phyloP scores from a whole-genome alignment of 2,329 filamentous ascomycete species.

The Fusarium sambucinum region DNA sequence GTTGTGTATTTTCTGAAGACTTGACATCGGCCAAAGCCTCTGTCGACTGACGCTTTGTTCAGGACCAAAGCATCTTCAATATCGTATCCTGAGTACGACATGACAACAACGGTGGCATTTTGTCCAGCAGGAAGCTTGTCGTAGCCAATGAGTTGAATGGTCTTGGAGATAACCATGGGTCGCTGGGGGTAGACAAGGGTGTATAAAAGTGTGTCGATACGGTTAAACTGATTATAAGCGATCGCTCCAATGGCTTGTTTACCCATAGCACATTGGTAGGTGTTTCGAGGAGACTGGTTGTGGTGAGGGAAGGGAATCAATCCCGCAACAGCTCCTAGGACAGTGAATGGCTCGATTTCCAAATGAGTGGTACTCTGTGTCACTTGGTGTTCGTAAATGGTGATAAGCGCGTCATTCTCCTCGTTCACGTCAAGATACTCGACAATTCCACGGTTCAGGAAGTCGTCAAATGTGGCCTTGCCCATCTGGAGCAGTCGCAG shows the following conservation, averaged over 20 bases:
- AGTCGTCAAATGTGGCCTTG: constrained; percentile 92
- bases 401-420: constrained; percentile 95
- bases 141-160: constrained; percentile 96
- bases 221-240: constrained; percentile 96
- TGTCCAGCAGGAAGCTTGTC: constrained; percentile 97
- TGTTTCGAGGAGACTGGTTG: constrained; percentile 98
- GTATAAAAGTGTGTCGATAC: constrained; percentile 95
- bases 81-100: constrained; percentile 99
- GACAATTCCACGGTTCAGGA: constrained; percentile 87
- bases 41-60: constrained; percentile 95
- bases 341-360: constrained; percentile 97
- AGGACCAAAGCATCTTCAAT: constrained; percentile 97
- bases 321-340: constrained; percentile 93
- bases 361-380: constrained; percentile 88
- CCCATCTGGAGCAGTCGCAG: constrained; percentile 85
- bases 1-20: constrained; percentile 96
- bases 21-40: constrained; percentile 95
- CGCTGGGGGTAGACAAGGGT: constrained; percentile 98
- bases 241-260: constrained; percentile 99
- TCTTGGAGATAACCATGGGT: constrained; percentile 96
- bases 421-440: constrained; percentile 99
- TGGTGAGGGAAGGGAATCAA: constrained; percentile 98
- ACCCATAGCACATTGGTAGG: constrained; percentile 99
- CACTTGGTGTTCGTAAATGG: constrained; percentile 88
- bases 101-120: constrained; percentile 97